These are phyloP conservation scores for Echinosophora koreensis DNA, from an alignment of 306 rosid genomes.

Conservation along the genomic window DNA sequence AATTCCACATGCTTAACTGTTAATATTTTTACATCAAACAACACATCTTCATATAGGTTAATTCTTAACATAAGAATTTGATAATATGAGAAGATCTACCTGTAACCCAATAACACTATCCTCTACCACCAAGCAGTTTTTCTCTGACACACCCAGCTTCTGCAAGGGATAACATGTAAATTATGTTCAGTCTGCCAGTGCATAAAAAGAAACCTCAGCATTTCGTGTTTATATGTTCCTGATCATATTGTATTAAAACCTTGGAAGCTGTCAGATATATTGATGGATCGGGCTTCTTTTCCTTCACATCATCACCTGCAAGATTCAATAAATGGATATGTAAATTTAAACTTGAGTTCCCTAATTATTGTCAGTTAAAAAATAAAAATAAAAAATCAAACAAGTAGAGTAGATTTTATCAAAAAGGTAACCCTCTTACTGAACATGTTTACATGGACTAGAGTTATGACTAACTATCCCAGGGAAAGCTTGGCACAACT, in stretches of 20 bases:
- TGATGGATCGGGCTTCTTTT: slow-evolving; percentile 95
- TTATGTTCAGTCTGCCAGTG: slow-evolving; percentile 31
- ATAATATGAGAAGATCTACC: slow-evolving; percentile 56
- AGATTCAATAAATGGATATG: slow-evolving; percentile 24
- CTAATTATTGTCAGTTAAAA: background rate
- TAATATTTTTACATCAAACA: slow-evolving; percentile 1
- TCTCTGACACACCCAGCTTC: slow-evolving; percentile 72
- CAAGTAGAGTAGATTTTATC: background rate
- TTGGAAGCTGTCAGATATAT: slow-evolving; percentile 84
- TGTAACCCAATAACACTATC: slow-evolving; percentile 93
- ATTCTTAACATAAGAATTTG: slow-evolving; percentile 9
- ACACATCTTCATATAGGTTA: slow-evolving; percentile 13
- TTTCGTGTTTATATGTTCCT: slow-evolving; percentile 18
- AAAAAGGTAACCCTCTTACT: slow-evolving; percentile 1
- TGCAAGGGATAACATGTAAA: slow-evolving; percentile 54
- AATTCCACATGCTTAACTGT: slow-evolving; percentile 17
- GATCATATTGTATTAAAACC: slow-evolving; percentile 52
- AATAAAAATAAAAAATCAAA: slow-evolving; percentile 16
- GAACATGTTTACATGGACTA: background rate
- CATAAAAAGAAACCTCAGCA: slow-evolving; percentile 6
- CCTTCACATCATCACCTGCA: slow-evolving; percentile 96
- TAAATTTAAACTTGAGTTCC: slow-evolving; percentile 6
- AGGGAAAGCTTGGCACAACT: slow-evolving; percentile 27
- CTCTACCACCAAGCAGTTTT: slow-evolving; percentile 84
- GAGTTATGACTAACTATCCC: background rate